Base-by-base conservation (phyloP, 495 filamentous ascomycete species). In the Staphylotrichum longicolle region DNA sequence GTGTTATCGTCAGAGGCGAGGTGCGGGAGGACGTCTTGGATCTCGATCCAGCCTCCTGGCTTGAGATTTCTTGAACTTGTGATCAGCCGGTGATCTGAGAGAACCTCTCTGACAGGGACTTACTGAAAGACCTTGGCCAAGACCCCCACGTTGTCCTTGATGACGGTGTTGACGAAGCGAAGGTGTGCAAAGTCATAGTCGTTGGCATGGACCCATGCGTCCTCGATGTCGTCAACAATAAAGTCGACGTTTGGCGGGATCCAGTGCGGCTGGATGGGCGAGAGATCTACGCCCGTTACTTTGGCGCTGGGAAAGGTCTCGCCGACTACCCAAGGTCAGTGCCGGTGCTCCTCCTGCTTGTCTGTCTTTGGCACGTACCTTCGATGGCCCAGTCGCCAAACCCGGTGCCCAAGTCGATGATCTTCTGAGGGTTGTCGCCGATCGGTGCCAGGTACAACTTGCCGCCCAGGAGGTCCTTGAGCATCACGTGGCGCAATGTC, bases 391-490 rank as follows among this genome's bases (percentile, higher is more conserved):
- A 89, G 58, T 73, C 67, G 12, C 77, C 79, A 57, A 77, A 79
- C 5, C 88, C 88, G 1, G 87, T 90, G 47, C 88, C 88, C 42
- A 90, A 66, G 64, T 91, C 88, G 9, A 90, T 75, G 27, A 87
- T 81, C 57, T 83, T 82, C 58, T 87, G 79, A 1, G 82, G 77
- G n/a, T 80, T 72, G 9, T 70, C 51, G 27, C 71, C 76, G 14
- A 91, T 73, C 6, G 88, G 88, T 0, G 88, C 80, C 4, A 86
- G 72, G 63, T 78, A 82, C 7, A 87, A 74, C 46, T 78, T 78
- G n/a, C 86, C 85, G 32, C 76, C 78, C 3, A 87, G 71, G 14
- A 85, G 64, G 50, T 85, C 62, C 60, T 83, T 85, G 60, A 83
- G 75, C 72, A 86, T 77, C 60, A 80, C 77, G 63, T 88, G 84